Base-by-base conservation (phyloP, 352 stramenopile species). In the Globisporangium polare region DNA sequence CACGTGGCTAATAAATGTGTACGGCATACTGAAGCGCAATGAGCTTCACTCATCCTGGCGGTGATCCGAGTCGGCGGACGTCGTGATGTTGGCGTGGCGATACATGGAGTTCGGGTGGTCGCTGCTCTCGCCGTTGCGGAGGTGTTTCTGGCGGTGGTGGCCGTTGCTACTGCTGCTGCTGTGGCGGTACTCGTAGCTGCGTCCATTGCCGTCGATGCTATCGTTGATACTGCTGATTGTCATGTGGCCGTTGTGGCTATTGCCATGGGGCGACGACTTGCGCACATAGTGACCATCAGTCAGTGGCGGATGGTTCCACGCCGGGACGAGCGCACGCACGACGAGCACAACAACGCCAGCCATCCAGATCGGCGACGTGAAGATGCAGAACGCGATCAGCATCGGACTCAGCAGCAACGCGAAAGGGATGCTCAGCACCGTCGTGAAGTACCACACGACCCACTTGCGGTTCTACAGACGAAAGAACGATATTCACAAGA, bases 291-390 rank as follows among this genome's bases (percentile, higher is more conserved):
- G 47, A 45, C 80, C 69, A 20, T 77, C 74, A 10, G 62, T 64
- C 35, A 86, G 56, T 13, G 62, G 53, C 42, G 58, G 22, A 22
- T 75, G 65, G 58, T 74, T 69, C 35, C 67, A 63, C 39, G 72
- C 67, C 3, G 71, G 66, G n/a, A 81, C 41, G 20, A 86, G 60
- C 31, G 72, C 61, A 9, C 82, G 81, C 47, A 90, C 77, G 27
- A 85, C 64, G 26, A 90, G 52, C 60, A 89, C 78, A 2, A 71
- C 60, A 17, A 90, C 63, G 2, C 71, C 82, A 33, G 80, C 72
- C 51, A 87, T 64, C 84, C 84, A 93, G 57, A 93, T 83, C 10
- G 84, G 84, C 39, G 84, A 90, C 39, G 80, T 90, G 65, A 73
- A 92, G 57, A 93, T 89, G 50, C 66, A 77, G 53, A 91, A 67